Evolutionary conservation across 306 rosid genomes (phyloP).

Genomic region (Acacia acuminata): DNA sequence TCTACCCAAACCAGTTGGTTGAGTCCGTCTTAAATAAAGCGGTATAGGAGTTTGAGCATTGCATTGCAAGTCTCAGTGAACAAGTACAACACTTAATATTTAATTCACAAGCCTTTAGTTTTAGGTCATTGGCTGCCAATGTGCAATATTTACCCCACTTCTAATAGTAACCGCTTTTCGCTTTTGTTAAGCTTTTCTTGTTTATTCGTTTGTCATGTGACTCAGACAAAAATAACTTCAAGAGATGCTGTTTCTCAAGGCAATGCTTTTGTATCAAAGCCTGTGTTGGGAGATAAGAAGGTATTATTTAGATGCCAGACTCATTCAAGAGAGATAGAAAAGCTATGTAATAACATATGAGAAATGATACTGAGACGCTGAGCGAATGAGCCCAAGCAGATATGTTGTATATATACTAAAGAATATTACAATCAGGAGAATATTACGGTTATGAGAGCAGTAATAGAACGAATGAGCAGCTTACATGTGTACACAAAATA

Average conservation of each 20-base stretch:
- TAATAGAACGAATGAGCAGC: too few relatives aligned
- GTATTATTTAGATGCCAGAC: slow-evolving; percentile 33
- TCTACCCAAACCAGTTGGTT: slow-evolving; percentile 64
- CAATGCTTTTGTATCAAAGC: slow-evolving; percentile 50
- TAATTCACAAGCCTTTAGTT: neutral
- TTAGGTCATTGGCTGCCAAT: neutral
- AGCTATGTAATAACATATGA: too few relatives aligned
- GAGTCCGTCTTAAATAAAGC: slow-evolving; percentile 87
- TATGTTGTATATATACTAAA: too few relatives aligned
- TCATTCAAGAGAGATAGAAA: neutral
- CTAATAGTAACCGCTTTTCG: neutral
- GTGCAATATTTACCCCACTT: neutral
- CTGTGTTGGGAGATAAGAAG: slow-evolving; percentile 52
- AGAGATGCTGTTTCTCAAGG: slow-evolving; percentile 48
- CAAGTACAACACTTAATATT: slow-evolving; percentile 46
- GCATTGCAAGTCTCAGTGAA: slow-evolving; percentile 62
- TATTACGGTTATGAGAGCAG: too few relatives aligned
- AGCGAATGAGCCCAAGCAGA: too few relatives aligned
- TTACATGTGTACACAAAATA: too few relatives aligned
- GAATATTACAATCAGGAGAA: too few relatives aligned
- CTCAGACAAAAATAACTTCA: slow-evolving; percentile 50
- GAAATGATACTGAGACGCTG: too few relatives aligned
- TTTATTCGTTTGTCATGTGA: slow-evolving; percentile 13
- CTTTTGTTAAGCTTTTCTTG: slow-evolving; percentile 21
- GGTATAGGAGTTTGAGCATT: slow-evolving; percentile 83